Evolutionary conservation across 176 grass and related monocot species (phyloP), one percentile per base, ranked within the genome.

Genomic region (Aegilops bicornis): DNA sequence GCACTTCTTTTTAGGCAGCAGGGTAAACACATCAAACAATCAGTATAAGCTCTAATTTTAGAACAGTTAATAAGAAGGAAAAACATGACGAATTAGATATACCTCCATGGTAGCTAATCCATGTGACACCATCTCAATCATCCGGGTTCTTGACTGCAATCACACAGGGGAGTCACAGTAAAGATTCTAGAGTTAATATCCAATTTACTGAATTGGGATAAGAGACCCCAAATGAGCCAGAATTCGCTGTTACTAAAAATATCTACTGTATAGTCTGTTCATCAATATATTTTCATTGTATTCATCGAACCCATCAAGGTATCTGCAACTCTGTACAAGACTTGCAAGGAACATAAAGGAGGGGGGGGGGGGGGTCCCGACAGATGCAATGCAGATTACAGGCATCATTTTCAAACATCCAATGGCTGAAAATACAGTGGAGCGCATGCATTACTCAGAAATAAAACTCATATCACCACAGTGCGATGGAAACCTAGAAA

Each of bases 61-160:
- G 7, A 62, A 1, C 8, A 8, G 37, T 40, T 32, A 77, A 76
- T 67, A 59, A 30, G 32, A 83, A 90, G 5, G 16, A 27, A 1
- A 0, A 76, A 7, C 7, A 6, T 30, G 70, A 17, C 8, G 73
- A 43, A 83, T 40, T 3, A 58, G 54, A 82, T 42, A 83, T 91
- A 98, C 97, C 97, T 98, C 93, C 79, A 94, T 36, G 73, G 91
- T 94, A 81, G 97, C 97, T 79, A 91, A 85, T 43, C 94, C 92
- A 36, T 96, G 92, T 3, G 90, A 94, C 66, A 96, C 94, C 92
- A 96, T 92, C 84, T 96, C 97, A 87, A 94, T 92, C 87, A 98
- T 98, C 84, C 85, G 86, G 70, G 79, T 92, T 69, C 97, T 87
- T 27, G 84, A 85, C 94, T 98, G 90, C 17, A 48, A 85, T 73